A percentile compares a stretch with the other conserved stretches of the same genome.
These are phyloP conservation scores for Vanilla planifolia DNA, from an alignment of 106 monocot genomes.

Conservation along the genomic window DNA sequence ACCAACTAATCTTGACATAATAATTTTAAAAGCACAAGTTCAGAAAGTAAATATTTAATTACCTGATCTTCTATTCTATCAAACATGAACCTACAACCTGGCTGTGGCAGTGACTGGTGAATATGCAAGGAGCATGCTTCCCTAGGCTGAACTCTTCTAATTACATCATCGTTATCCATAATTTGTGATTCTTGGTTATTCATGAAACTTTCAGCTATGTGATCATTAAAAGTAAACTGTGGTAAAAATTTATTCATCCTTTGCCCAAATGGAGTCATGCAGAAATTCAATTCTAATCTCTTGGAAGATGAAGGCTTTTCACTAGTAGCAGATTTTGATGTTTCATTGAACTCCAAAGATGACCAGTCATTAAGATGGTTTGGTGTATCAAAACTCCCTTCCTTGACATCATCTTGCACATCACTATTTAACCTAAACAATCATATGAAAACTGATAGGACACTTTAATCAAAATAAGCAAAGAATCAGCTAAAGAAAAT, in stretches of 20 bases:
- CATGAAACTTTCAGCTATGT: conserved; percentile 3
- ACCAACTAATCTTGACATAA: not conserved
- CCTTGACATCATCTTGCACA: conserved; percentile 32
- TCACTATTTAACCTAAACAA: conserved; percentile 47
- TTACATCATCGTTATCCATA: conserved; percentile 66
- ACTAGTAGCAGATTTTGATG: conserved; percentile 29
- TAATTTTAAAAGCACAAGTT: not conserved
- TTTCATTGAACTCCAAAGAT: conserved; percentile 20
- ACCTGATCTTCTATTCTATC: conserved; percentile 83
- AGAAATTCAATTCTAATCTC: conserved; percentile 15
- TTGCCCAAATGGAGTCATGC: conserved; percentile 84
- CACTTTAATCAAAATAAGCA: not conserved
- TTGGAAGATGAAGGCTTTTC: conserved; percentile 38
- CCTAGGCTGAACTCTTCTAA: conserved; percentile 65
- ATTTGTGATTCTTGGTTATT: conserved; percentile 25
- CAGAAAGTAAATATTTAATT: conserved; percentile 6
- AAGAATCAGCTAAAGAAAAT: too few species aligned
- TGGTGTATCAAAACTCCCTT: conserved; percentile 34
- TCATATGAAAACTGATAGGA: not conserved
- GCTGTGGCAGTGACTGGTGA: conserved; percentile 44
- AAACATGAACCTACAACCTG: conserved; percentile 82
- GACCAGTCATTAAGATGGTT: conserved; percentile 25
- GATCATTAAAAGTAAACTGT: conserved; percentile 50
- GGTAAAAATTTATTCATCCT: conserved; percentile 64
- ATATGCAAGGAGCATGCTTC: conserved; percentile 69